Base-by-base conservation (phyloP, 1,139 yeast species). In the Barnettozyma hawaiiensis region DNA sequence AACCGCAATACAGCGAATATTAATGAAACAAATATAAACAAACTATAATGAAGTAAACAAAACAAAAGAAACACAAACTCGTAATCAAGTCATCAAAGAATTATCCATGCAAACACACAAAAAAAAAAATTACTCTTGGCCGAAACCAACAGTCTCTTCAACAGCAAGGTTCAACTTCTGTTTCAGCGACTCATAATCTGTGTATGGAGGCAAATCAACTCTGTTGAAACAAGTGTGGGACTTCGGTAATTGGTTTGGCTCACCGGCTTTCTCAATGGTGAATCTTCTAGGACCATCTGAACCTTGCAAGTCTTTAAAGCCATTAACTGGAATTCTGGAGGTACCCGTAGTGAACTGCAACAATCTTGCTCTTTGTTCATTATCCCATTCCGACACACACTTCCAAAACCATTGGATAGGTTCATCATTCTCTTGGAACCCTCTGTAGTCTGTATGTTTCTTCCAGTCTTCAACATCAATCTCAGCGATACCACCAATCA, bases 391-490 rank as follows among this genome's bases (percentile, higher is more conserved):
- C 42, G 83, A 75, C 54, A 94, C 81, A 67, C 95, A 84, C 65
- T 79, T 81, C 98, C 98, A 92, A 76, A 92, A 92, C 97, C 97
- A 92, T 69, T 89, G 95, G 52, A 92, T 82, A 43, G 89, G 96
- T 67, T 89, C 96, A 66, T 94, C 98, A 52, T 78, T 80, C 67
- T 92, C 98, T 62, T 89, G 94, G 67, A 90, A 92, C 8, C 98
- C 98, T 68, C 98, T 79, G 67, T 92, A 92, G 64, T 92, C 98
- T 23, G 98, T 92, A 64, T 92, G 97, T 64, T 89, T 90, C 68
- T 89, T 90, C 99, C 99, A 92, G 69, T 92, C 99, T 55, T 89
- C 97, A 47, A 89, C 85, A 65, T 92, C 98, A 58, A 92, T 92
- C 60, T 92, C 98, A 2, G 97, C 95, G 61, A 92, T 81, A 63